Base-by-base conservation (phyloP, 768 basidiomycete species). In the Hemileccinum impolitum region DNA sequence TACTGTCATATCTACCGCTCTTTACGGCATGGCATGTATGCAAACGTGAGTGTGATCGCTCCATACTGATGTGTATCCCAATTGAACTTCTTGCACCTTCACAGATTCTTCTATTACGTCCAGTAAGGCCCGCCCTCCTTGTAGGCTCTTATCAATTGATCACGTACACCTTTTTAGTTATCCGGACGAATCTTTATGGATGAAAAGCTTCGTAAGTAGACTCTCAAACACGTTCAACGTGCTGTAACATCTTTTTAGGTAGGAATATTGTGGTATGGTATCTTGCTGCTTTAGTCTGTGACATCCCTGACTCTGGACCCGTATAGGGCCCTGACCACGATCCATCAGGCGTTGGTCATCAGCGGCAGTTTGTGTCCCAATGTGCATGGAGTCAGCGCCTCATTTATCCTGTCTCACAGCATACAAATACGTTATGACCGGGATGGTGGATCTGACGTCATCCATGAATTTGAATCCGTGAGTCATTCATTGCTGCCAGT, bases 1-100 rank as follows among this genome's bases (percentile, higher is more conserved):
- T 17, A 11, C 35, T 17, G 19, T 37, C 25, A 3, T 45, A 8
- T 45, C 44, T 28, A 19, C 23, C 17, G 35, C 17, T 45, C 25
- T 45, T 17, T 45, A 45, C 8, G 44, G 44, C 35, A 23, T 45
- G 6, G 23, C 35, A 17, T 45, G 44, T 37, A 45, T 45, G 44
- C 44, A 45, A 37, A 37, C 35, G 44, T 45, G 13, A 37, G 44
- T 45, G 6, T 12, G 8, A 12, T 25, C 23, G 3, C 18, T 11
- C 8, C 5, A 21, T 35, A 3, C 4, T 6, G 23, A 15, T 26
- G n/a, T 36, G 34, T 18, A 15, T 11, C 6, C 5, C 15, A 23
- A 21, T 7, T 25, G 15, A 45, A 18, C 13, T 30, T 36, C 23
- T 26, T 15, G 39, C 15, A 3, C 13, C 21, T 23, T 34, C 19